Evolutionary conservation across 441 rosid species (phyloP).

Genomic region (Adansonia grandidieri): DNA sequence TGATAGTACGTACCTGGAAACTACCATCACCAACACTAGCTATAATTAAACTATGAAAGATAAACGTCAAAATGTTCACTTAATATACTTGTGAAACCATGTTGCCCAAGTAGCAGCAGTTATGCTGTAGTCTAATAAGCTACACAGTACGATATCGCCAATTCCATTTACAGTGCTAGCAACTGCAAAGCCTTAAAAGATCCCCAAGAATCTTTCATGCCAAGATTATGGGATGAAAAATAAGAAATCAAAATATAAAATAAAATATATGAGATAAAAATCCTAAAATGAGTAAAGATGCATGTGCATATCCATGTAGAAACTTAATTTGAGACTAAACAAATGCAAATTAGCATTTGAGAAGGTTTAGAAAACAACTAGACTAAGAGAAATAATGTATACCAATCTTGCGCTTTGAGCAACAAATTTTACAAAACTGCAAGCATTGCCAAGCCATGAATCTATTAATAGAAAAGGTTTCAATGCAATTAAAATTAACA

Average conservation of each 20-base stretch:
- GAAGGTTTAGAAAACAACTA: background rate
- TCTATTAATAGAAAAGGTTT: conserved; percentile 38
- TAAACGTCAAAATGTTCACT: background rate
- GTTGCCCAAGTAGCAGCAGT: conserved; percentile 99
- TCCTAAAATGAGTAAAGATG: background rate
- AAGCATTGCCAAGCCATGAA: conserved; percentile 64
- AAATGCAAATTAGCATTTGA: background rate
- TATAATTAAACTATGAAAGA: background rate
- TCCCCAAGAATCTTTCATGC: conserved; percentile 96
- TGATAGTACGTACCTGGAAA: conserved; percentile 59
- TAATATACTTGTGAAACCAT: conserved; percentile 81
- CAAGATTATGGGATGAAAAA: conserved; percentile 60
- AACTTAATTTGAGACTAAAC: background rate
- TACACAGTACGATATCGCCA: conserved; percentile 81
- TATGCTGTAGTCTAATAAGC: conserved; percentile 73
- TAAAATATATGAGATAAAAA: background rate
- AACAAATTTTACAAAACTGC: conserved; percentile 68
- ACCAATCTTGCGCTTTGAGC: conserved; percentile 77
- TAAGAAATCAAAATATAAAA: conserved; percentile 22
- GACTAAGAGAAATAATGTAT: background rate
- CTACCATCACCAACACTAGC: conserved; percentile 73
- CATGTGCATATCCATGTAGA: background rate
- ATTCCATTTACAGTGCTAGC: conserved; percentile 70
- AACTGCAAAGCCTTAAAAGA: conserved; percentile 83
- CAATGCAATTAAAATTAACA: conserved; percentile 3